Evolutionary conservation across 805 yeast genomes (phyloP).

Genomic region (Candida broadrunensis): DNA sequence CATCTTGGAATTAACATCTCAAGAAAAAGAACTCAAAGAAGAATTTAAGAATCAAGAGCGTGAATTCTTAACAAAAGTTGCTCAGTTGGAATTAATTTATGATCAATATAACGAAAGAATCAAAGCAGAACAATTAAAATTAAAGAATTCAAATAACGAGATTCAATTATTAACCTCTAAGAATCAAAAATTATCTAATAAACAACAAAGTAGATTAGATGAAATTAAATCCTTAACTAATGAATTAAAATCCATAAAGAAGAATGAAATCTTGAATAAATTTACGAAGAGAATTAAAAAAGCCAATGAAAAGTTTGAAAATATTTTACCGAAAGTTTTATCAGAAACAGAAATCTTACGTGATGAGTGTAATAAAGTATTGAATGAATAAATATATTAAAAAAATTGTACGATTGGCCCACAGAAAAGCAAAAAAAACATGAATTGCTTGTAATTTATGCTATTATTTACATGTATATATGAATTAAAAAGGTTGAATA

Average conservation of each 20-base stretch:
- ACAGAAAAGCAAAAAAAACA: too few relatives aligned
- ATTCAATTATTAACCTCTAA: conserved; percentile 17
- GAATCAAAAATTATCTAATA: conserved; percentile 21
- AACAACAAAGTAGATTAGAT: conserved; percentile 19
- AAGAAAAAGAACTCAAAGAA: conserved; percentile 9
- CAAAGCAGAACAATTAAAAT: conserved; percentile 14
- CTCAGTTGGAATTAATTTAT: conserved; percentile 18
- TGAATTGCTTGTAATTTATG: too few relatives aligned
- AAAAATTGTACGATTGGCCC: too few relatives aligned
- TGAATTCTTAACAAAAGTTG: conserved; percentile 17
- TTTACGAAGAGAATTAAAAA: conserved; percentile 21
- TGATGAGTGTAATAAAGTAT: conserved; percentile 1
- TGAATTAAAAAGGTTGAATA: background rate
- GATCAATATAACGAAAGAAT: conserved; percentile 21
- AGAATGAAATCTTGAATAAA: conserved; percentile 20
- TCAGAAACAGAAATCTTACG: conserved; percentile 18
- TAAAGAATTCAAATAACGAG: conserved; percentile 22
- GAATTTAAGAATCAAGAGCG: conserved; percentile 16
- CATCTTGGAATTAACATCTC: conserved; percentile 11
- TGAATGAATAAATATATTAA: background rate
- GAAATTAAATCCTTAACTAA: conserved; percentile 22
- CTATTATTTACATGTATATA: background rate
- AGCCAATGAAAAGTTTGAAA: conserved; percentile 33
- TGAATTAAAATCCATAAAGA: conserved; percentile 25
- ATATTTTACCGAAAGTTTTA: conserved; percentile 29